Conservation (phyloP, 2,329 filamentous ascomycete genomes). For the Fusarium udum region DNA sequence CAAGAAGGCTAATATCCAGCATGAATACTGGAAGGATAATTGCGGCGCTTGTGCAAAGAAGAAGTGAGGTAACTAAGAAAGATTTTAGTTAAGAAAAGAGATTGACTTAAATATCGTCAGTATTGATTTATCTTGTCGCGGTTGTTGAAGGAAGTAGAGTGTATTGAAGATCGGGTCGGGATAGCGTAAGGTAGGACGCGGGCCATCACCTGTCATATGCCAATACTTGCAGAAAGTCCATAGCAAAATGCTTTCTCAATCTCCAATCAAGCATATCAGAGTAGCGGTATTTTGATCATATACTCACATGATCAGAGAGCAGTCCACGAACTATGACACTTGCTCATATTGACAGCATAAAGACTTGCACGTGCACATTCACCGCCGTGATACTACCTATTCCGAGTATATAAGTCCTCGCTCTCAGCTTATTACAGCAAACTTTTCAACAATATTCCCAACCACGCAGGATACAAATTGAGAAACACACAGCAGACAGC, state of each 20-base stretch:
- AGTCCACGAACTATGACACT: not conserved
- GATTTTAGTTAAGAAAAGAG: accelerated
- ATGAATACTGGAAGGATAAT: not conserved
- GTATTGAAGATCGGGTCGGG: accelerated
- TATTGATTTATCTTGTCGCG: accelerated
- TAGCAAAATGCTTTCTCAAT: accelerated
- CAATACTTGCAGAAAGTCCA: accelerated
- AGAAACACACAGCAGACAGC: too few species aligned
- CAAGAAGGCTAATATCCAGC: not conserved
- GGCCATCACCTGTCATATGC: accelerated
- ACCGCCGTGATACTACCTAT: accelerated
- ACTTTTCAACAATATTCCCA: accelerated
- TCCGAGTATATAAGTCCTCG: not conserved
- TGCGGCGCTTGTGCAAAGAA: not conserved
- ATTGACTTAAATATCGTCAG: accelerated
- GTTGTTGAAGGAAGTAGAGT: accelerated
- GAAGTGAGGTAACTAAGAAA: accelerated
- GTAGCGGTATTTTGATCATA: accelerated
- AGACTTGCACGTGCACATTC: not conserved
- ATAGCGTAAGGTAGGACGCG: accelerated
- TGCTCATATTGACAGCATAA: accelerated
- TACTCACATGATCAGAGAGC: not conserved
- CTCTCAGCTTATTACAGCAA: accelerated
- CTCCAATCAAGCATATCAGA: accelerated
- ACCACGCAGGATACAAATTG: accelerated